Base-by-base conservation (phyloP, 352 stramenopile genomes). In the Phytopythium oedochilum region DNA sequence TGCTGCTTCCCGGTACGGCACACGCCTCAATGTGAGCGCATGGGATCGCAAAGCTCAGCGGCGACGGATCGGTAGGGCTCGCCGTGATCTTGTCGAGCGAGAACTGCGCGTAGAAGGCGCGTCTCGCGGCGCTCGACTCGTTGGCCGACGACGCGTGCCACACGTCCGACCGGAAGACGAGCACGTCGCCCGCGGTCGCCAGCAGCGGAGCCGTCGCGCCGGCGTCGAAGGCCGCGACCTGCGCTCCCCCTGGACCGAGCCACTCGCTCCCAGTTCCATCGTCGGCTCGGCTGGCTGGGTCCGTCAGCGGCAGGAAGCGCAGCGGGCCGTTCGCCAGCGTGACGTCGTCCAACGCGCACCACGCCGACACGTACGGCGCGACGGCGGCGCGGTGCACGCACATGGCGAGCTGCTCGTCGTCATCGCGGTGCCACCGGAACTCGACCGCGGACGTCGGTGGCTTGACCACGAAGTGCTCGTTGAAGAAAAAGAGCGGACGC, bases 391-490 rank as follows among this genome's bases (percentile, higher is more conserved):
- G 75, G 26, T 88, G 75, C 23, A 89, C 61, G 34, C 76, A 88
- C 78, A 91, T 91, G 15, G 58, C 73, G 5, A 89, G 73, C 46
- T 91, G 81, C 54, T 91, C 79, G 31, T 87, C 75, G 48, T 87
- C 78, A 51, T 91, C 81, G 32, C 71, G 78, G 63, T 91, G 81
- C 81, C 81, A 91, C 7, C 76, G 73, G 44, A 92, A 89, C 55
- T 87, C 72, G 23, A 87, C 77, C 23, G 64, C 47, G 2, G 74
- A 75, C 11, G 63, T 50, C 7, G 78, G 68, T 3, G 81, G 81
- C 43, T 92, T 89, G 52, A 88, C 70, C 22, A 92, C 74, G 52
- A 86, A 92, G 53, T 92, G 81, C 53, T 92, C 81, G 48, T 89
- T 89, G 64, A 92, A 89, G 50, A 89, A 88, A n/a, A 67, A 70